A percentile compares a stretch with the other conserved stretches of the same genome.
phyloP scores from a whole-genome alignment of 805 yeast species.

The Middelhovenomyces tepae region DNA sequence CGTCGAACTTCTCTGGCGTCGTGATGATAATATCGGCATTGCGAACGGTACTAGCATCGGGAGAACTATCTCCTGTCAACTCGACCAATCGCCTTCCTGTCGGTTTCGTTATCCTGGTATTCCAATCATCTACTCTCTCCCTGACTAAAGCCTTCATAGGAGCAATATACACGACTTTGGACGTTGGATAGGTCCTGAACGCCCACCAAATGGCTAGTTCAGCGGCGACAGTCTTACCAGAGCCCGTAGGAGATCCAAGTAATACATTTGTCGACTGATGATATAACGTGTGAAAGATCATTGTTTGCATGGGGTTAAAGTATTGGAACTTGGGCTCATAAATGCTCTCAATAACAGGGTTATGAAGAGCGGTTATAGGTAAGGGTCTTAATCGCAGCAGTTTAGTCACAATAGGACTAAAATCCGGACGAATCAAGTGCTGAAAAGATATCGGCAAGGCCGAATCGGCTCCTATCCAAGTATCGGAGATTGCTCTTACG shows the following conservation, averaged over 20 bases:
- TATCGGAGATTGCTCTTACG: slow-evolving; percentile 69
- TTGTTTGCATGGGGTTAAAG: slow-evolving; percentile 98
- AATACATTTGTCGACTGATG: slow-evolving; percentile 71
- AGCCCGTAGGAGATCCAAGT: slow-evolving; percentile 97
- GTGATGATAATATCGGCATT: slow-evolving; percentile 71
- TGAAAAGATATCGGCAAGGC: slow-evolving; percentile 75
- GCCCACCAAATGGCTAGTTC: slow-evolving; percentile 98
- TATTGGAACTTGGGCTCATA: slow-evolving; percentile 64
- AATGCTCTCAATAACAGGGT: slow-evolving; percentile 55
- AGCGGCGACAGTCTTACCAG: slow-evolving; percentile 96
- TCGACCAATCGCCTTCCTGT: slow-evolving; percentile 54
- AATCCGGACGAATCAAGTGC: slow-evolving; percentile 79
- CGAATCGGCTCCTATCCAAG: slow-evolving; percentile 83
- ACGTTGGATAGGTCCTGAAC: slow-evolving; percentile 66
- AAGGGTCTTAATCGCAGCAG: slow-evolving; percentile 75
- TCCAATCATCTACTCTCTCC: slow-evolving; percentile 80
- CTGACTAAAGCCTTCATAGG: slow-evolving; percentile 85
- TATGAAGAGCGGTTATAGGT: slow-evolving; percentile 71
- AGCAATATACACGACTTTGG: slow-evolving; percentile 77
- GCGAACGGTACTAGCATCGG: slow-evolving; percentile 56
- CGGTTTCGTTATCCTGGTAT: slow-evolving; percentile 38
- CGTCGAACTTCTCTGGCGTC: slow-evolving; percentile 82
- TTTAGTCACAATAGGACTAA: slow-evolving; percentile 78
- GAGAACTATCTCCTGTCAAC: slow-evolving; percentile 74
- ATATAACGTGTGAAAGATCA: slow-evolving; percentile 86